Conservation (phyloP, 129 eudicot genomes). For the Tanacetum coccineum region DNA sequence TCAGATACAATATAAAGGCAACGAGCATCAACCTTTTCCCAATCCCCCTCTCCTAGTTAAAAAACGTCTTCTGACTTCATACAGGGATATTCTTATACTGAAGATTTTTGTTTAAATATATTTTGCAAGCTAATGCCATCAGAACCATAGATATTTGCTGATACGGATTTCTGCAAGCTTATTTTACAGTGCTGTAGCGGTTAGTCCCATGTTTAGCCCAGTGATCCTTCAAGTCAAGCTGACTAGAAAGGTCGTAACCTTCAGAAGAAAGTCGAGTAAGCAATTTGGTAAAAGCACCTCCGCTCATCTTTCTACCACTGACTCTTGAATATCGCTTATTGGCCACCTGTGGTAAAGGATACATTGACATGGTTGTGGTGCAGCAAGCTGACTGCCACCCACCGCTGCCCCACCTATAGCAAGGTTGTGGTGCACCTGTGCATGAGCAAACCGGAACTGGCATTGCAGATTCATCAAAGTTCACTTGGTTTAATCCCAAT, state of each 20-base stretch:
- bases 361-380: slow-evolving; percentile 63
- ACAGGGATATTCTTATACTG: not conserved
- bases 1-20: slow-evolving; percentile 17
- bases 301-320: slow-evolving; percentile 77
- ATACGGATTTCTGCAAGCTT: slow-evolving; percentile 21
- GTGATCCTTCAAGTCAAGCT: slow-evolving; percentile 68
- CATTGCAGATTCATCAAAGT: slow-evolving; percentile 57
- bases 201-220: slow-evolving; percentile 80
- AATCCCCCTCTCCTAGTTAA: not conserved
- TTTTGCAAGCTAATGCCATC: not conserved
- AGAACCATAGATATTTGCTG: slow-evolving; percentile 3
- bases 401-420: slow-evolving; percentile 80
- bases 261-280: slow-evolving; percentile 57
- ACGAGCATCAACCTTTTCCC: not conserved
- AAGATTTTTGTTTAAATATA: not conserved
- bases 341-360: slow-evolving; percentile 56
- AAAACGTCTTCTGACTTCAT: not conserved
- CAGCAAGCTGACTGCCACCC: slow-evolving; percentile 90
- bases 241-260: slow-evolving; percentile 59
- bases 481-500: slow-evolving; percentile 57
- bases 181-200: slow-evolving; percentile 55
- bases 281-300: slow-evolving; percentile 57
- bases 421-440: slow-evolving; percentile 69
- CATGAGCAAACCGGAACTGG: slow-evolving; percentile 79
- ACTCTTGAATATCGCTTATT: slow-evolving; percentile 54